These are phyloP conservation scores for Triangularia verruculosa DNA, from an alignment of 2,329 filamentous ascomycete species.

Conservation along the genomic window DNA sequence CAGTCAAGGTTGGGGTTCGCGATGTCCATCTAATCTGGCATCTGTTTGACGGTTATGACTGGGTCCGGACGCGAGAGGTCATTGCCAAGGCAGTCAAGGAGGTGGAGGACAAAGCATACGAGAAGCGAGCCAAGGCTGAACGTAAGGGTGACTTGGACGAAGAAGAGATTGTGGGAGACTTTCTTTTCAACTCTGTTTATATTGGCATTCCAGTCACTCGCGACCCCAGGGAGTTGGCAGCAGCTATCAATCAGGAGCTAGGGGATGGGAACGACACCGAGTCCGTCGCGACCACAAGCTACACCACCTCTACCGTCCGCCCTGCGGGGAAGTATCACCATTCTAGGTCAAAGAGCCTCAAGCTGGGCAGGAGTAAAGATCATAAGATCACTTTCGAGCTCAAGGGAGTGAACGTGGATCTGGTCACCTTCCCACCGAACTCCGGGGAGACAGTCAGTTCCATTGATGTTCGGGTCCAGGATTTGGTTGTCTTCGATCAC, in stretches of 20 bases:
- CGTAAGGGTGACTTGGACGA: slow-evolving; percentile 67
- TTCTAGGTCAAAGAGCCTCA: slow-evolving; percentile 56
- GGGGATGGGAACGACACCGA: slow-evolving; percentile 90
- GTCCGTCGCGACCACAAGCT: slow-evolving; percentile 75
- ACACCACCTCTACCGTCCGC: slow-evolving; percentile 56
- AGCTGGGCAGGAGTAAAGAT: slow-evolving; percentile 77
- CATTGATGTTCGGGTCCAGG: slow-evolving; percentile 75
- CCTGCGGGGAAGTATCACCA: slow-evolving; percentile 42
- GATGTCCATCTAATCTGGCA: slow-evolving; percentile 97
- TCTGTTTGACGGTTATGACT: slow-evolving; percentile 95
- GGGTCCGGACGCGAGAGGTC: slow-evolving; percentile 79
- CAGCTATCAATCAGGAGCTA: slow-evolving; percentile 82
- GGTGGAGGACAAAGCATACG: slow-evolving; percentile 77
- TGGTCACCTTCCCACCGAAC: slow-evolving; percentile 74
- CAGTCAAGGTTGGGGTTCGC: slow-evolving; percentile 73
- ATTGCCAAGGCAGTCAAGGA: slow-evolving; percentile 87
- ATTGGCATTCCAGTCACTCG: slow-evolving; percentile 86
- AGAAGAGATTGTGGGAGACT: slow-evolving; percentile 83
- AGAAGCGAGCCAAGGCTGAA: slow-evolving; percentile 61
- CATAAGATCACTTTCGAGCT: slow-evolving; percentile 97
- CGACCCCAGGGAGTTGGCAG: slow-evolving; percentile 76
- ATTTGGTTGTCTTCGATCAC: slow-evolving; percentile 90
- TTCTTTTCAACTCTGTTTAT: slow-evolving; percentile 98
- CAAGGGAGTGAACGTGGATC: slow-evolving; percentile 75
- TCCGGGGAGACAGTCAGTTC: slow-evolving; percentile 83